phyloP scores from a whole-genome alignment of 306 rosid species.

The Cucurbita moschata region DNA sequence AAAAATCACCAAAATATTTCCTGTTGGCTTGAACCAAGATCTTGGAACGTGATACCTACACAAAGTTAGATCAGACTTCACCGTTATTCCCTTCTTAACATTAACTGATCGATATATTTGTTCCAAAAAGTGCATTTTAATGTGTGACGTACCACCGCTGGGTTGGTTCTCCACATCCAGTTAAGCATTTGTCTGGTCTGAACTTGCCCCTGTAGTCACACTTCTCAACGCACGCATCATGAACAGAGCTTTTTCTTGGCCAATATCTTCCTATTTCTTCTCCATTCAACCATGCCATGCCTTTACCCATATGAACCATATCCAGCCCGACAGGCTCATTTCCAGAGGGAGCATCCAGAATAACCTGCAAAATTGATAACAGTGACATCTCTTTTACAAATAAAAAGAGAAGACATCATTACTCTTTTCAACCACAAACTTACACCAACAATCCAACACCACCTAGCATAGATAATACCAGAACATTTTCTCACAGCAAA shows the following conservation, averaged over 20 bases:
- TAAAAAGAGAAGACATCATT: neutral
- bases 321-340: conserved; percentile 81
- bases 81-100: neutral
- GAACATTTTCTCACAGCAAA: neutral
- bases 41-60: conserved; percentile 91
- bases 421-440: neutral
- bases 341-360: conserved; percentile 63
- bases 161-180: conserved; percentile 87
- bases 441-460: neutral
- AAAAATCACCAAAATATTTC: conserved; percentile 64
- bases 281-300: conserved; percentile 94
- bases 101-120: neutral
- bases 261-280: conserved; percentile 98
- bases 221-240: conserved; percentile 49
- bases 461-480: neutral
- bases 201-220: conserved; percentile 85
- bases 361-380: conserved; percentile 27
- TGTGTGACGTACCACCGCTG: conserved; percentile 55
- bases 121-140: neutral
- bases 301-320: conserved; percentile 91
- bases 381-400: neutral
- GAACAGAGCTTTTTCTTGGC: conserved; percentile 50
- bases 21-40: conserved; percentile 90
- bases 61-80: neutral
- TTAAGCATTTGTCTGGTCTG: conserved; percentile 67